Evolutionary conservation across 164 flowering plant species (phyloP), one percentile per base, ranked within the genome.

Genomic region (Aristolochia californica): DNA sequence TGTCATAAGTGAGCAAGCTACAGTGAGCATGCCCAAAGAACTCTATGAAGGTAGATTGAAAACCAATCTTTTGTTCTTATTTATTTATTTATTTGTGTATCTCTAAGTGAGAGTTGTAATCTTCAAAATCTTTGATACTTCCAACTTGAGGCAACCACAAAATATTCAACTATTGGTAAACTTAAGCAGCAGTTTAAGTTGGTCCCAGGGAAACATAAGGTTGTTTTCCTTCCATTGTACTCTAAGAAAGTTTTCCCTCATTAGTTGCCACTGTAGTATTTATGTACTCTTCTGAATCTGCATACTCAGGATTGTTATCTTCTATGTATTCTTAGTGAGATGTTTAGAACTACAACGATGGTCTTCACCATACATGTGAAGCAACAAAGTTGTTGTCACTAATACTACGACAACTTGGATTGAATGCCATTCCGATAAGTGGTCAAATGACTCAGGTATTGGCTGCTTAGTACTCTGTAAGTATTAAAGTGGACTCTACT

Each of bases 321-420:
- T 53, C 81, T 87, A 17, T 85, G 76, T 65, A 77, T 87, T 66
- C 66, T 93, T 58, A 80, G 62, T n/a, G 91, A 83, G 71, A 80
- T 73, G 85, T 61, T 87, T 62, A 80, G 74, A 56, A 75, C 74
- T 55, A 81, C 88, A 61, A 61, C 94, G 15, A 93, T 89, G 91
- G 89, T 93, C 61, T 93, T 93, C 65, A 93, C 97, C 85, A 95
- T 30, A 89, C 94, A 15, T 84, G 97, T 65, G 96, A 93, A 40
- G 62, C 88, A 28, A 89, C 99, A 28, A 68, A 74, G 23, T 68
- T 85, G 54, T 65, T 93, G 66, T 75, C 94, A 45, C 72, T 83
- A 73, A 53, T 87, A 64, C 83, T 93, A 48, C 81, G 97, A n/a
- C 87, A 85, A 55, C 91, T 93, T 81, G 89, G 91, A 45, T 68